Percentiles rank a stretch among this genome's conserved stretches.
These are phyloP conservation scores for Solanum okadae DNA, from an alignment of 257 asterid species.

Conservation along the genomic window DNA sequence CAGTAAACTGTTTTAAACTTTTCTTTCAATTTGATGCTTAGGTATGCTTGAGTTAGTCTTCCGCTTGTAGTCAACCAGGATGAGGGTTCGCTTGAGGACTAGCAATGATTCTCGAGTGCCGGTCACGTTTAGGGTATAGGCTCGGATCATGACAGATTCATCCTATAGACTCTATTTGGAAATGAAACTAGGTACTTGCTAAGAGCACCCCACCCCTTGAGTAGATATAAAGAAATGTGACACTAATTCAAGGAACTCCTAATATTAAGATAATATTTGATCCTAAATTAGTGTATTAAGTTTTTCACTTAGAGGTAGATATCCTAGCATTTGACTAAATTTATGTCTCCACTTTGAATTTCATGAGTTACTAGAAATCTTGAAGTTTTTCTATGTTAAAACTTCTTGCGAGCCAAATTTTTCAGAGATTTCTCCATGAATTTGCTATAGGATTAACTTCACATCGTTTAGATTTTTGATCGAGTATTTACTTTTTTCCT, in stretches of 20 bases:
- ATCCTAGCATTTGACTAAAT: background rate
- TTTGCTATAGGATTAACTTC: background rate
- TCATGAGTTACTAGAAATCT: background rate
- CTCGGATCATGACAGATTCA: background rate
- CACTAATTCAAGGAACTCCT: background rate
- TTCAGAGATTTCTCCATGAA: background rate
- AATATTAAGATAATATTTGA: background rate
- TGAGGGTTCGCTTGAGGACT: background rate
- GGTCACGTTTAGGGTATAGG: too few species aligned
- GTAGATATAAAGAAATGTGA: background rate
- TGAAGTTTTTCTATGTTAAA: background rate
- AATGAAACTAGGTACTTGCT: background rate
- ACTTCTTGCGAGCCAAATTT: background rate
- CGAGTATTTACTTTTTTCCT: background rate
- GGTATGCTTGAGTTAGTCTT: too few species aligned
- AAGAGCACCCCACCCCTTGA: background rate
- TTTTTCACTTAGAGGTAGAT: background rate
- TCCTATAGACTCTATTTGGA: background rate
- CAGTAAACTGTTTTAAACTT: too few species aligned
- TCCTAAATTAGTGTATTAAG: background rate
- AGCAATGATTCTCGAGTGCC: too few species aligned
- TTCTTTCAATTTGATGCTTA: too few species aligned
- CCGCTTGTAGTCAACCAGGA: fast-evolving
- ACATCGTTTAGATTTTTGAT: background rate
- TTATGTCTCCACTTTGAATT: background rate